These are phyloP conservation scores for Capsicum rhomboideum DNA, from an alignment of 257 asterid species.

Conservation along the genomic window DNA sequence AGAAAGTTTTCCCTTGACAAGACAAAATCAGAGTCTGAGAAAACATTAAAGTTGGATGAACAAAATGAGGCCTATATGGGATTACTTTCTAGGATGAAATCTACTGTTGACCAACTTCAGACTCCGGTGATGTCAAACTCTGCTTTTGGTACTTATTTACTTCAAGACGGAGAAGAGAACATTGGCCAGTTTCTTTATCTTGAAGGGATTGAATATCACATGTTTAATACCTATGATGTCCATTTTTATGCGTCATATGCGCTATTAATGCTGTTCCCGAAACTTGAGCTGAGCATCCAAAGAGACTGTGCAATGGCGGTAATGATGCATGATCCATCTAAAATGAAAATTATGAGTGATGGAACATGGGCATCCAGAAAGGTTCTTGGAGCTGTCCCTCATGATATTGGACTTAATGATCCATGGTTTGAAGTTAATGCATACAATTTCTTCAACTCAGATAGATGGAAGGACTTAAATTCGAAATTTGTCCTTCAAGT, in stretches of 20 bases:
- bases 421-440: constrained; percentile 91
- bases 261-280: constrained; percentile 59
- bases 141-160: constrained; percentile 66
- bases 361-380: constrained; percentile 62
- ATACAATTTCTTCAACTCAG: constrained; percentile 71
- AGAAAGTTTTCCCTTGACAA: constrained; percentile 48
- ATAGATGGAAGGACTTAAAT: constrained; percentile 95
- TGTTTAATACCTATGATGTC: constrained; percentile 93
- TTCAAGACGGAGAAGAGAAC: constrained; percentile 70
- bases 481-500: constrained; percentile 92
- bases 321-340: constrained; percentile 92
- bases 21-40: constrained; percentile 16
- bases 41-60: constrained; percentile 13
- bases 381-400: constrained; percentile 96
- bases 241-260: constrained; percentile 91
- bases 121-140: constrained; percentile 48
- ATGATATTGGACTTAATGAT: constrained; percentile 87
- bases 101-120: constrained; percentile 49
- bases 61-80: constrained; percentile 49
- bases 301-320: constrained; percentile 94
- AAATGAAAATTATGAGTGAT: constrained; percentile 43
- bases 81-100: constrained; percentile 74
- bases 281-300: constrained; percentile 85
- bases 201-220: constrained; percentile 92
- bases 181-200: constrained; percentile 90